phyloP scores from a whole-genome alignment of 2,329 filamentous ascomycete species.

The Fusarium nematophilum region DNA sequence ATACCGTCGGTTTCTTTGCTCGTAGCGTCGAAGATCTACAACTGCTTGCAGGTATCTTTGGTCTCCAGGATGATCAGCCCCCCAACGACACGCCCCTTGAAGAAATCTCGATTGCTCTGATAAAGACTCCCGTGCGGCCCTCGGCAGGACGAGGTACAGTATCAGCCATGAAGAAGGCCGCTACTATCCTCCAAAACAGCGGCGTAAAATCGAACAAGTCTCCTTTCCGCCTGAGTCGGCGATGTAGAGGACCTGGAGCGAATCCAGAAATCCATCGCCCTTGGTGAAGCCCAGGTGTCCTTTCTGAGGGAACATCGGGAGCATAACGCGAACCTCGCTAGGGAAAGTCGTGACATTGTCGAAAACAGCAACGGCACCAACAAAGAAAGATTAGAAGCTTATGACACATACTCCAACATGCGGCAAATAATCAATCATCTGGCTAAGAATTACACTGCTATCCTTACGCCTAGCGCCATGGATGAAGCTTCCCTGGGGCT shows the following conservation, averaged over 20 bases:
- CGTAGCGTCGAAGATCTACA: constrained; percentile 67
- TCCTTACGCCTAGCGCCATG: constrained; percentile 66
- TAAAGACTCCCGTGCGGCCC: constrained; percentile 62
- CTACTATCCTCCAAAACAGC: constrained; percentile 49
- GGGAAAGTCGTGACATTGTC: constrained; percentile 57
- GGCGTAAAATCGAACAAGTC: constrained; percentile 65
- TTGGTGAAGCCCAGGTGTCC: constrained; percentile 60
- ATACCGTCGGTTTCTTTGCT: constrained; percentile 67
- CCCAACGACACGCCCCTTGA: constrained; percentile 47
- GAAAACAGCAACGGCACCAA: constrained; percentile 58
- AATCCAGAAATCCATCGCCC: constrained; percentile 59
- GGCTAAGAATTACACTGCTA: constrained; percentile 59
- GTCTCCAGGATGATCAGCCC: constrained; percentile 61
- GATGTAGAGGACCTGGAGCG: constrained; percentile 49
- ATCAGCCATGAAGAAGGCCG: constrained; percentile 51
- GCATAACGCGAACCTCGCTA: constrained; percentile 55
- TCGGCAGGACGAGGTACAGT: constrained; percentile 53
- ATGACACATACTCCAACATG: constrained; percentile 61
- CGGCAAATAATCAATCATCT: constrained; percentile 64
- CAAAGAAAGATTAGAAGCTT: constrained; percentile 60
- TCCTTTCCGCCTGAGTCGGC: constrained; percentile 55
- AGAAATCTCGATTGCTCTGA: constrained; percentile 61
- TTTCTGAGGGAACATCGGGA: constrained; percentile 64
- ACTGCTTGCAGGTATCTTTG: constrained; percentile 63
- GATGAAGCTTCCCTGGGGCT: constrained; percentile 67